Conservation (phyloP, 441 rosid species). For the Iberis amara region DNA sequence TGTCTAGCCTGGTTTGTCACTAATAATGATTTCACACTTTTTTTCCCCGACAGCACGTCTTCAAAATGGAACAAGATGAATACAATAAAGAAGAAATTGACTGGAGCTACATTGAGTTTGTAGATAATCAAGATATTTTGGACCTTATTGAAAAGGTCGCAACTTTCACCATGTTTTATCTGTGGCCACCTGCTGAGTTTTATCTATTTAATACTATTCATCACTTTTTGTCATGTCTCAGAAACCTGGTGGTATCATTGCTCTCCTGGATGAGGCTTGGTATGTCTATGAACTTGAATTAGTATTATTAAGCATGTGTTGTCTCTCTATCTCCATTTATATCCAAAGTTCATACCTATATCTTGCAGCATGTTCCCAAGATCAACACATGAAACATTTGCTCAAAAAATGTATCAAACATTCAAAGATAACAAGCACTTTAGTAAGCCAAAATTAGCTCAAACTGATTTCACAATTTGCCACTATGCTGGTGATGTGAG, state of each 20-base stretch:
- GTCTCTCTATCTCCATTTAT: conserved; percentile 7
- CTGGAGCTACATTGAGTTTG: conserved; percentile 90
- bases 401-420: conserved; percentile 84
- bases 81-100: conserved; percentile 78
- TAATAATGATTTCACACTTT: conserved; percentile 11
- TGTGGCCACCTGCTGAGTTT: conserved; percentile 9
- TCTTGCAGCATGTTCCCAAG: conserved; percentile 84
- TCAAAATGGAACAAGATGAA: conserved; percentile 96
- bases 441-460: conserved; percentile 80
- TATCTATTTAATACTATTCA: conserved; percentile 2
- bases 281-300: conserved; percentile 36
- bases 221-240: conserved; percentile 37
- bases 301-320: conserved; percentile 7
- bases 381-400: conserved; percentile 90
- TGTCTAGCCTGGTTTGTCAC: conserved; percentile 7
- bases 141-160: conserved; percentile 84
- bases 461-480: conserved; percentile 77
- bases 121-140: conserved; percentile 75
- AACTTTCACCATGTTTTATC: conserved; percentile 19
- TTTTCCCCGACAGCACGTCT: conserved; percentile 63
- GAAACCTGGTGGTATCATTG: conserved; percentile 90
- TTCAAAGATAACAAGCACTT: conserved; percentile 78
- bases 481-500: conserved; percentile 95
- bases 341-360: conserved; percentile 19
- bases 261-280: conserved; percentile 94